phyloP scores from a whole-genome alignment of 352 stramenopile genomes.

The Globisporangium polare region DNA sequence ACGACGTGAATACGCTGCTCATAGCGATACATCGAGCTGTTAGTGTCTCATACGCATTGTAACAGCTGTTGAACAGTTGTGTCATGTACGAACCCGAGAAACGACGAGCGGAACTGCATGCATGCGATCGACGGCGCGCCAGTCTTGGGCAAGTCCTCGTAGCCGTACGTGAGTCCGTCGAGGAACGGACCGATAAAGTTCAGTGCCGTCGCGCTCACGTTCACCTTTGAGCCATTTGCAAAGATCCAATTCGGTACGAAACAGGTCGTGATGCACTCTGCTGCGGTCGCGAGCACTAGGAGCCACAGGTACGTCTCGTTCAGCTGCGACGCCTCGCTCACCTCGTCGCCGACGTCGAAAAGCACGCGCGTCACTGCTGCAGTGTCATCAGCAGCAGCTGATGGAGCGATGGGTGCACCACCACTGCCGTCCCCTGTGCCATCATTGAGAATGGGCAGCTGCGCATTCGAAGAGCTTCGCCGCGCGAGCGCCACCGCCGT shows the following conservation, averaged over 20 bases:
- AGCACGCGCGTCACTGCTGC: background rate
- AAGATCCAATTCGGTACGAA: constrained; percentile 51
- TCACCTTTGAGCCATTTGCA: constrained; percentile 35
- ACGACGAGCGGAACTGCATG: constrained; percentile 67
- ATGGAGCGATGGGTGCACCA: background rate
- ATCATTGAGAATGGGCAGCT: constrained; percentile 10
- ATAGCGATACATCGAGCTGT: background rate
- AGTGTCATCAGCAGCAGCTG: background rate
- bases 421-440: background rate
- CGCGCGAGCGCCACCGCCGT: constrained; percentile 5
- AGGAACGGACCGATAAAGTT: constrained; percentile 77
- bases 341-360: constrained; percentile 12
- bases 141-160: constrained; percentile 37
- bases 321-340: constrained; percentile 29
- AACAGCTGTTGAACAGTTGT: too few relatives aligned
- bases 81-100: constrained; percentile 54
- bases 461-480: constrained; percentile 3
- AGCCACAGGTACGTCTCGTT: constrained; percentile 68
- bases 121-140: constrained; percentile 33
- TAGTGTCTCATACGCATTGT: too few relatives aligned
- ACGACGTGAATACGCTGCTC: constrained; percentile 82
- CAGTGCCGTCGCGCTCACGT: constrained; percentile 62
- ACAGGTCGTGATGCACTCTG: constrained; percentile 80
- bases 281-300: constrained; percentile 56
- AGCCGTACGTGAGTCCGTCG: constrained; percentile 65